Base-by-base conservation (phyloP, 192 early-diverging fungal genomes). In the Geranomyces variabilis region DNA sequence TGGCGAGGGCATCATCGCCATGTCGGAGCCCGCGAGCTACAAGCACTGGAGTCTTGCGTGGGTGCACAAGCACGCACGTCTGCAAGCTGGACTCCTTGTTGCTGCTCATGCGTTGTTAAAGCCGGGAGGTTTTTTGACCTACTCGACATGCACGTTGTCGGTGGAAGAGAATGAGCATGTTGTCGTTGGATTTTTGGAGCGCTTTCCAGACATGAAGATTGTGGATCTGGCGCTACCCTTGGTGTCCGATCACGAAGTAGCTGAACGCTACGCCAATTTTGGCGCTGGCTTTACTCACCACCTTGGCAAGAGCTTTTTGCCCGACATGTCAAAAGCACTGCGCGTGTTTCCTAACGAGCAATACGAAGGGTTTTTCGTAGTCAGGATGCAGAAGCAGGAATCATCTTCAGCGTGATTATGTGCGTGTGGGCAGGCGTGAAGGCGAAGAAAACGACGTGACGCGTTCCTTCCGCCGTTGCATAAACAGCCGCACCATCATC, bases 91-190 rank as follows among this genome's bases (percentile, higher is more conserved):
- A 80, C 87, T 22, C 92, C 91, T 96, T 71, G 91, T 93, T 71
- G 91, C 92, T 28, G 90, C 88, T 21, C 89, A 93, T 76, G 90
- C 92, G 17, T 85, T 90, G 45, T 93, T 92, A 28, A 77, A 86
- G 30, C 93, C 93, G 10, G 94, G 93, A 56, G 95, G 94, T 3
- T 90, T 89, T 70, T 86, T 96, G 73, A 92, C 94, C 17, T 96
- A 96, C 74, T 96, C 95, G 24, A 96, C 95, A 10, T 96, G 95
- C 81, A 95, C 95, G 8, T 89, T 96, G 4, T 89, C 86, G 0
- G 86, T 92, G 1, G 91, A 93, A 51, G 95, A 96, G 81, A 92
- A 96, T 78, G 95, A 96, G 83, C 90, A 83, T 31, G 90, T 94
- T 12, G 94, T 96, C 7, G 82, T 92, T 69, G 95, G 92, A 81